Evolutionary conservation across 306 rosid genomes (phyloP), one percentile per base, ranked within the genome.

Genomic region (Mimosa pudica): DNA sequence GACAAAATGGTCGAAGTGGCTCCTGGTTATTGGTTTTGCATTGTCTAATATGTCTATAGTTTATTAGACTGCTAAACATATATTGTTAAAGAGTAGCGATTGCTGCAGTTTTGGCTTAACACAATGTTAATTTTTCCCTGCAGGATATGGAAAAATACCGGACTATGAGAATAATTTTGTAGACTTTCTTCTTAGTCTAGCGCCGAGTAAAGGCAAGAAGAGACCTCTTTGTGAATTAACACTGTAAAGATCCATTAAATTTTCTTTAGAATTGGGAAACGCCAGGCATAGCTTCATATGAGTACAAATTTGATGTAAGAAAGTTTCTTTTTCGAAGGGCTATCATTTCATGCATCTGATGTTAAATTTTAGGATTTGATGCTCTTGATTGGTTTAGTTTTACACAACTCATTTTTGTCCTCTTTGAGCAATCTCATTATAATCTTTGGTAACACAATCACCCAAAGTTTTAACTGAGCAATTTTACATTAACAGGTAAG

Each of bases 71-170:
- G 46, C 17, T 74, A 1, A 41, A 42, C 7, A 12, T 60, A 20
- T 52, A 18, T 17, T 20, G 42, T 75, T 20, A 61, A 38, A 38
- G 42, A 38, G 54, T 13, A 7, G 41, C 41, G 12, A 3, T 18
- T 1, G 14, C 44, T 75, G 7, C 7, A 24, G 17, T 11, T 44
- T 52, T 65, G 61, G 14, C 20, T 49, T 51, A 46, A 61, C 79
- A 70, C 2, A 18, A 44, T 38, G 63, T 52, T 63, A 32, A 71
- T 45, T 60, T 75, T 4, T 2, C 36, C 4, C 75, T 77, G 82
- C 85, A 82, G 85, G 85, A 24, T 82, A 77, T 65, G 85, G 85
- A n/a, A 82, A 82, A 82, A 45, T 82, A 63, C 85, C 85, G 2
- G 85, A 77, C 38, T 82, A 82, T 16, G 85, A 82, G 75, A 74